Conservation (phyloP, 169 alveolate species). For the Eimeria brunetti region DNA sequence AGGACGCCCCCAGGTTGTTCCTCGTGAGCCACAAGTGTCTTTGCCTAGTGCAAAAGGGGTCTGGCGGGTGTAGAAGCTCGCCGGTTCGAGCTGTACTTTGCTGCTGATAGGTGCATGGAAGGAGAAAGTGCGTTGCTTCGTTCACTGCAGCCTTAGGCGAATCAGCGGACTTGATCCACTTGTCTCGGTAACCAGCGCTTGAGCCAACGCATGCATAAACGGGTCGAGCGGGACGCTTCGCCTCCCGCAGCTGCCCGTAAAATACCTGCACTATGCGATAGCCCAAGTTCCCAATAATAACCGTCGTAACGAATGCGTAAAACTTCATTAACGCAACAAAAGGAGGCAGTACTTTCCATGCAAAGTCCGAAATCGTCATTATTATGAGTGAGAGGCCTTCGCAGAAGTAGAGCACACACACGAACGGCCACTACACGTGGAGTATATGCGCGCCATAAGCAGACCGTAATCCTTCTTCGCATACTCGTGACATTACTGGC, state of each 20-base stretch:
- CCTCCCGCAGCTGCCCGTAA: conserved; percentile 38
- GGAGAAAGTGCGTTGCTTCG: neutral
- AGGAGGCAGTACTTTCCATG: conserved; percentile 25
- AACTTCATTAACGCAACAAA: conserved; percentile 11
- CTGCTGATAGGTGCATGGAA: neutral
- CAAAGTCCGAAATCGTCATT: conserved; percentile 23
- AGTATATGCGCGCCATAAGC: neutral
- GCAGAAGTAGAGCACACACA: conserved; percentile 14
- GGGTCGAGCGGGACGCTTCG: conserved; percentile 23
- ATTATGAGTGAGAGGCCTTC: conserved; percentile 19
- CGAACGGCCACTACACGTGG: neutral
- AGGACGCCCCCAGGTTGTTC: neutral
- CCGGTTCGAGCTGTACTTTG: neutral
- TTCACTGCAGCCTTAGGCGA: neutral
- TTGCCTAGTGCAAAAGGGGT: neutral
- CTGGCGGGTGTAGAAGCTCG: neutral
- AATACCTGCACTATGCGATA: conserved; percentile 57
- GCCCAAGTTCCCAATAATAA: neutral
- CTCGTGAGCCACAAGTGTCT: conserved; percentile 15
- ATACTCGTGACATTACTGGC: neutral
- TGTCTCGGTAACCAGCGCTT: neutral
- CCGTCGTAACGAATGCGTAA: neutral
- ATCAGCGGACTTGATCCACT: neutral
- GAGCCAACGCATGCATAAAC: neutral
- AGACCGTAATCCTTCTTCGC: neutral